Base-by-base conservation (phyloP, 2,329 filamentous ascomycete species). In the Trichoderma atroviride region DNA sequence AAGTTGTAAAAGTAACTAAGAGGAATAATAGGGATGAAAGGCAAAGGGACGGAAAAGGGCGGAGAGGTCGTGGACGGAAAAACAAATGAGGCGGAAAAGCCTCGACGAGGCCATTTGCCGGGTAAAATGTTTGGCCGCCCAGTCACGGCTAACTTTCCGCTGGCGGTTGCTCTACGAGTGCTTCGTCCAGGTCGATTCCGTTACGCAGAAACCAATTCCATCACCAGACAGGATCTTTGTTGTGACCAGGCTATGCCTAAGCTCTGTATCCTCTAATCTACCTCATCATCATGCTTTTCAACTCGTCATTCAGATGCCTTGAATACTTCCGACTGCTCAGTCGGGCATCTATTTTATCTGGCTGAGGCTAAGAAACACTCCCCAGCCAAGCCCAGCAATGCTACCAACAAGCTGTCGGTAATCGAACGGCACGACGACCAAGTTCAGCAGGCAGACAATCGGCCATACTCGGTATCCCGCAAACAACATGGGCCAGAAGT, bases 401-500 rank as follows among this genome's bases (percentile, higher is more conserved):
- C 68, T 69, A 1, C 68, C 68, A 58, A 69, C 68, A 43, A 69
- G 60, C 27, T 64, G 52, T 14, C 67, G 60, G 19, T 59, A 59
- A 24, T 69, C 67, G 27, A 69, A 69, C 22, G 67, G 67, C 16
- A 69, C 60, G 31, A 69, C 37, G 2, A 65, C 55, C 37, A 69
- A 24, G 29, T 69, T 69, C 40, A 66, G 24, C 22, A 69, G 24
- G 37, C 68, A 69, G 13, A 69, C 68, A 4, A 66, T 10, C 4
- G 68, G 68, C 68, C 68, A 69, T 14, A 69, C 27, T 43, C 55
- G 60, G 29, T 66, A 66, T 16, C 68, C 61, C 10, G 60, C 60
- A 22, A 69, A 65, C 14, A 69, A 16, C 68, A 69, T 69, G n/a
- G 68, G 68, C 68, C 52, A 66, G 11, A 69, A 66, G 31, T 66